Base-by-base conservation (phyloP, 805 yeast species). In the Kazachstania taianensis region DNA sequence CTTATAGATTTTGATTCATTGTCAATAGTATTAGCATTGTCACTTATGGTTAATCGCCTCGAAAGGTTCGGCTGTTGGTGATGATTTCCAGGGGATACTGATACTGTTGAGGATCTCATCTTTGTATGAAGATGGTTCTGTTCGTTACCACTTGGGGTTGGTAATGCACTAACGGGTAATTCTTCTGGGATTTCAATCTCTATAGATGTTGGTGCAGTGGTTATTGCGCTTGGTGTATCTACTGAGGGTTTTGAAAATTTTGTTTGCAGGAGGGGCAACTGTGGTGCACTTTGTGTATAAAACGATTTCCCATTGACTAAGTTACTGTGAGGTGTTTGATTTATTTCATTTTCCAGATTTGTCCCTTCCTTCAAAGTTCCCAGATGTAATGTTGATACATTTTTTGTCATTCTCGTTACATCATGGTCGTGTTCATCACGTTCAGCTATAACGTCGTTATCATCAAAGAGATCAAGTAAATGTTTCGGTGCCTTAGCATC, bases 381-480 rank as follows among this genome's bases (percentile, higher is more conserved):
- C 30, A 44, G 31, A 31, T 45, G 44, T 18, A 40, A 27, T 10
- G 44, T 32, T 5, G 48, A 42, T 6, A 39, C 20, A 15, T 41
- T 44, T 20, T 40, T 47, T 5, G 29, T 38, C 3, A 46, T 39
- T 25, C 41, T 42, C 13, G 54, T 41, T 12, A 49, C 37, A 10
- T 49, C 49, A 7, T 46, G 40, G 26, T 43, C 46, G 9, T 34
- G 30, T 24, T 42, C 30, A 22, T 41, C 42, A 19, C 45, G 46
- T 30, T 53, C 55, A 16, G 36, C 42, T 7, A 48, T 41, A 8
- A 52, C 59, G 17, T 57, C 65, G 8, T 52, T 60, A 19, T 73
- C 76, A 44, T 79, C 85, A 52, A 84, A 84, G 19, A 85, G 57
- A 52, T 76, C 75, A 40, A 78, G 59, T 22, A 85, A 61, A 2